Conservation (phyloP, 164 flowering plant genomes). For the Liquidambar formosana region DNA sequence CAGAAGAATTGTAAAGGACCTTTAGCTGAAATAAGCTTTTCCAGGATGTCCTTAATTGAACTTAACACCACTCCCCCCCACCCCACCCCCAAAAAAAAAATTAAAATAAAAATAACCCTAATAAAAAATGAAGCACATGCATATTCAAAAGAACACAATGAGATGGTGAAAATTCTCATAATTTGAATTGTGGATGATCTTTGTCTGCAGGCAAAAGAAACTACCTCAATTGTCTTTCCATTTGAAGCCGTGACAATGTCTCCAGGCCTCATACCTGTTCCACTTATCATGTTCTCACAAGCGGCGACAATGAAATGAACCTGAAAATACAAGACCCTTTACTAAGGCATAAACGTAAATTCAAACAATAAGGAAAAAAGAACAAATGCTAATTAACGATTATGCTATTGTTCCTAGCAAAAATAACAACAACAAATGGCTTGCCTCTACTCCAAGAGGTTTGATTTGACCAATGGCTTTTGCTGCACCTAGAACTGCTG, state of each 20-base stretch:
- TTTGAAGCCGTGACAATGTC: slow-evolving; percentile 88
- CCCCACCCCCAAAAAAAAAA: too few species aligned
- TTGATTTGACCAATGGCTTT: slow-evolving; percentile 93
- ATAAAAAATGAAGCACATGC: too few species aligned
- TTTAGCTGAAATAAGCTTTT: too few species aligned
- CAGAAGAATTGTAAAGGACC: too few species aligned
- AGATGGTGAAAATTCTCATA: too few species aligned
- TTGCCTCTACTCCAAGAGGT: slow-evolving; percentile 93
- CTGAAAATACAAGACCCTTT: slow-evolving; percentile 29
- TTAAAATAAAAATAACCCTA: too few species aligned
- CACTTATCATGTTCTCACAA: slow-evolving; percentile 98
- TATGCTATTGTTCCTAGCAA: background rate
- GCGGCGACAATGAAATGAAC: slow-evolving; percentile 88
- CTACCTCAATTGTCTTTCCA: slow-evolving; percentile 95
- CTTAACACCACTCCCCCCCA: too few species aligned
- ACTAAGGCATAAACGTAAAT: background rate
- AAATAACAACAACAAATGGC: slow-evolving; percentile 2
- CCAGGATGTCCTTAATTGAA: too few species aligned
- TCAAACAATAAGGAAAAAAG: slow-evolving; percentile 6
- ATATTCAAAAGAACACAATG: too few species aligned
- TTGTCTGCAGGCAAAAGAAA: too few species aligned
- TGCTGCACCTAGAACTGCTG: slow-evolving; percentile 97
- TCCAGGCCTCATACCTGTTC: slow-evolving; percentile 96
- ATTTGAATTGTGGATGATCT: too few species aligned
- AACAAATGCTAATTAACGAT: background rate